Evolutionary conservation across 2,329 filamentous ascomycete species (phyloP), one percentile per base, ranked within the genome.

Genomic region (Neopestalotiopsis sp.): DNA sequence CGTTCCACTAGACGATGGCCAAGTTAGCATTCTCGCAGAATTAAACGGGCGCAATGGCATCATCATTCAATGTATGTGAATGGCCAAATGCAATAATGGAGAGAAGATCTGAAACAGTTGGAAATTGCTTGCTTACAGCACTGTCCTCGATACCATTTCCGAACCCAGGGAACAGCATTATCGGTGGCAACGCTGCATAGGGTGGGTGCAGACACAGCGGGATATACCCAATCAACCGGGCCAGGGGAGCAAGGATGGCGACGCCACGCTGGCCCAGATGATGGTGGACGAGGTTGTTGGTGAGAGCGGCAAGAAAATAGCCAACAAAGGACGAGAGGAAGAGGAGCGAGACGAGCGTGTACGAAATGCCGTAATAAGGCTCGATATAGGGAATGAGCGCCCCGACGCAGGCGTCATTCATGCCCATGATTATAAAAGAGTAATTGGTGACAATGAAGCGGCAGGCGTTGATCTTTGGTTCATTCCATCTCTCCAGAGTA

Each of bases 141-240:
- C 82, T 85, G 72, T 89, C 91, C 67, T 89, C 85, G 9, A 69
- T 67, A 4, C 70, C 69, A 24, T 67, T 72, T 14, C 67, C 65
- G 24, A 69, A 70, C 7, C 68, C 69, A 6, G 69, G 66, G 17
- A 71, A 65, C 20, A 70, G 20, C 66, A 70, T 67, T 7, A 68
- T 57, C 14, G 69, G 65, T n/a, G 67, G 67, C 89, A 94, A 80
- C 0, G 89, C 88, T 0, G 90, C 88, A 74, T 90, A 94, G 0
- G 91, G 90, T 1, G 92, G 92, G 76, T 94, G 92, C 4, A 90
- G 79, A 4, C 87, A 85, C 68, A 92, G 85, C 34, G 91, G 82
- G 30, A 91, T 78, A 74, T 93, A 94, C 20, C 91, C 87, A 30
- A 90, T 72, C 9, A 94, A 75, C 73, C 93, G 91, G 71, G 86